Conservation (phyloP, 2,329 filamentous ascomycete species). For the Lachnellula hyalina region DNA sequence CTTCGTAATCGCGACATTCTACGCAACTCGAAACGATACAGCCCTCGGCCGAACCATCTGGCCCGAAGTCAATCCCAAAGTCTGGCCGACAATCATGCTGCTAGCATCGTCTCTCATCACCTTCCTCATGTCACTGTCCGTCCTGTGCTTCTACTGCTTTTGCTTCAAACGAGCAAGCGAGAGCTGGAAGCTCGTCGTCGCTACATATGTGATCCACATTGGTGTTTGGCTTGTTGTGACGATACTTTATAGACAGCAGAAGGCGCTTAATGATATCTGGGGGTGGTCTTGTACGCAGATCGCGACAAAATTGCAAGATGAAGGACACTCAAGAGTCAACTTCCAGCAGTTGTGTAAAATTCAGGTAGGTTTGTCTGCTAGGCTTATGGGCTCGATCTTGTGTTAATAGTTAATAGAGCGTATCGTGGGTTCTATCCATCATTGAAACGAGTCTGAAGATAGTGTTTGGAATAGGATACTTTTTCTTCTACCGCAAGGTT, state of each 20-base stretch:
- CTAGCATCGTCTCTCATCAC: background rate
- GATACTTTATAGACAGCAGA: conserved; percentile 1
- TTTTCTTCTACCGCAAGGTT: conserved; percentile 1
- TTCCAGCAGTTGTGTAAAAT: conserved; percentile 1
- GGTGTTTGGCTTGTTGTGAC: background rate
- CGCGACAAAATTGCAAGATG: background rate
- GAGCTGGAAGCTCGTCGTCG: conserved; percentile 2
- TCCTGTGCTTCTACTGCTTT: background rate
- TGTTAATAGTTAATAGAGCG: background rate
- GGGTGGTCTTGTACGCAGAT: conserved; percentile 1
- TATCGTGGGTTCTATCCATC: conserved; percentile 1
- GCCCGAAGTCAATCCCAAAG: background rate
- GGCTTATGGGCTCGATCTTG: background rate
- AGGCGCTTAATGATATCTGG: conserved; percentile 1
- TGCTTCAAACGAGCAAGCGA: conserved; percentile 2
- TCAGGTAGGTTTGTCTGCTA: conserved; percentile 1
- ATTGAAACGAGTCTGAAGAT: conserved; percentile 4
- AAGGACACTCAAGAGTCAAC: conserved; percentile 1
- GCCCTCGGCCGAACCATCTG: conserved; percentile 1
- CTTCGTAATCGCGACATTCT: background rate
- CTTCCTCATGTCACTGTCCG: background rate
- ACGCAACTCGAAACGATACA: background rate
- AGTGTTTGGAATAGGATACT: background rate
- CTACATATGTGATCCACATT: conserved; percentile 1
- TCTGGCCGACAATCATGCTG: conserved; percentile 1